A percentile compares a stretch with the other conserved stretches of the same genome.
Evolutionary conservation across 345 rosid species (phyloP).

Genomic region (Pistacia vera): DNA sequence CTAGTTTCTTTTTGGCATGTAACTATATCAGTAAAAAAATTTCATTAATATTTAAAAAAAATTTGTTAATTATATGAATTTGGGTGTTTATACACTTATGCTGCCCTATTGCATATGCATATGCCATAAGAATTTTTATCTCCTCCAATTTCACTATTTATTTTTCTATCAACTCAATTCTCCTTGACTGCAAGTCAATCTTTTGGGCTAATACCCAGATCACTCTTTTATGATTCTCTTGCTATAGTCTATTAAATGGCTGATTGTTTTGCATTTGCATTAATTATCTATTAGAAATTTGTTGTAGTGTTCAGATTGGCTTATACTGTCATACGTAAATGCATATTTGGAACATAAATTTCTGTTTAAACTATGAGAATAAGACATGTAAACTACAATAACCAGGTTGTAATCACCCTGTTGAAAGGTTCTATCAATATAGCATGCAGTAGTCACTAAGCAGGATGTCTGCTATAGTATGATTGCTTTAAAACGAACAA

Average conservation of each 20-base stretch:
- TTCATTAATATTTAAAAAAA: too few relatives aligned
- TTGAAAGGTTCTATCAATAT: not conserved
- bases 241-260: not conserved
- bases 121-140: too few relatives aligned
- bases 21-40: too few relatives aligned
- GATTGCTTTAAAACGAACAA: constrained; percentile 9
- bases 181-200: too few relatives aligned
- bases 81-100: too few relatives aligned
- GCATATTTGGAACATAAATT: not conserved
- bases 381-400: not conserved
- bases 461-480: not conserved
- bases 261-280: not conserved
- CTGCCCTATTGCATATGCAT: too few relatives aligned
- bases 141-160: too few relatives aligned
- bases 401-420: not conserved
- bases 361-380: not conserved
- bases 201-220: too few relatives aligned
- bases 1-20: not conserved
- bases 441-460: not conserved
- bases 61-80: too few relatives aligned
- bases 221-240: not conserved
- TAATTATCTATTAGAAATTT: not conserved
- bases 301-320: not conserved
- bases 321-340: not conserved
- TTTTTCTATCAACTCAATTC: too few relatives aligned